phyloP scores from a whole-genome alignment of 148 eudicot species.

The Heliamphora exappendiculata region DNA sequence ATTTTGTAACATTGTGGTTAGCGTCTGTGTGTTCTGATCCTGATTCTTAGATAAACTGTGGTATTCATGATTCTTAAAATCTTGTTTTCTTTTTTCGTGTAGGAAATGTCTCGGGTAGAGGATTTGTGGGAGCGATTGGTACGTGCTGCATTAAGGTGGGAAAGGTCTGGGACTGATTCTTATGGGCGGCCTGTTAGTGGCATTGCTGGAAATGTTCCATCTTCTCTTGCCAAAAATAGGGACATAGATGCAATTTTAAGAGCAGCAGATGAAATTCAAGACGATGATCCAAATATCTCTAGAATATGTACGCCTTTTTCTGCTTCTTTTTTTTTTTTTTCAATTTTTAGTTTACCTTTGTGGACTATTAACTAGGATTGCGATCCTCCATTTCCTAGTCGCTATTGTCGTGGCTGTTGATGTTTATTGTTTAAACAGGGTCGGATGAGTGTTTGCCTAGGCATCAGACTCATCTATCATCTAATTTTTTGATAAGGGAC shows the following conservation, averaged over 20 bases:
- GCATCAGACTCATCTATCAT: not conserved
- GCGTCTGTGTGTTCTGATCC: not conserved
- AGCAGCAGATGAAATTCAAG: slow-evolving; percentile 96
- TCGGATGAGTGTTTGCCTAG: not conserved
- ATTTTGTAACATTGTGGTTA: not conserved
- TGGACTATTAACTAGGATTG: not conserved
- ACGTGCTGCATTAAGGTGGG: slow-evolving; percentile 76
- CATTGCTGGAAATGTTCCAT: slow-evolving; percentile 86
- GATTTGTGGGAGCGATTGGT: slow-evolving; percentile 95
- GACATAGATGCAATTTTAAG: slow-evolving; percentile 85
- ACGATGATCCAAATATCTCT: slow-evolving; percentile 80
- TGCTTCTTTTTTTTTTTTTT: too few species aligned
- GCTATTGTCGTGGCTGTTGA: not conserved
- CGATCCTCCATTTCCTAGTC: not conserved
- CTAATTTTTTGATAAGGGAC: not conserved
- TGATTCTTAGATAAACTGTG: not conserved
- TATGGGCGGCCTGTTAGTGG: slow-evolving; percentile 67
- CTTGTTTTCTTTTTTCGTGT: not conserved
- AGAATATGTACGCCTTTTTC: slow-evolving; percentile 57
- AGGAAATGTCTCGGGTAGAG: slow-evolving; percentile 87
- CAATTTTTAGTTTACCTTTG: not conserved
- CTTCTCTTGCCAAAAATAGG: slow-evolving; percentile 71
- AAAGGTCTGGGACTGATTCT: slow-evolving; percentile 51
- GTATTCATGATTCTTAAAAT: not conserved
- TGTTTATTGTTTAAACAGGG: not conserved